These are phyloP conservation scores for Candida tetrigidarum DNA, from an alignment of 1,139 yeast species.

Conservation along the genomic window DNA sequence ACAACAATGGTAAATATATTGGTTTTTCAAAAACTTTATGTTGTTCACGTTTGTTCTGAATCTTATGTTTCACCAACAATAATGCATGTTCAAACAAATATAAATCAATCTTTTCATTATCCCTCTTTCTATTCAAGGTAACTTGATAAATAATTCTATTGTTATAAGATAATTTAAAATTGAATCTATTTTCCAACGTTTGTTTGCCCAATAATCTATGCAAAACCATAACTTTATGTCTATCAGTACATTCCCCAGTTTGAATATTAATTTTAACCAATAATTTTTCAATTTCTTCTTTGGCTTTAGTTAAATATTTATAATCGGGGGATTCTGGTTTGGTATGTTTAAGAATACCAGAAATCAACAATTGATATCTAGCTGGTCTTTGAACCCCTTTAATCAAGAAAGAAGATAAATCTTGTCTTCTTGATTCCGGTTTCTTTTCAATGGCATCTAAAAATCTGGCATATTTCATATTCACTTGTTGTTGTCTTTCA, in stretches of 20 bases:
- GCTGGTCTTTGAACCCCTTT: slow-evolving; percentile 98
- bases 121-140: slow-evolving; percentile 65
- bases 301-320: slow-evolving; percentile 71
- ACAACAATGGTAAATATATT: slow-evolving; percentile 83
- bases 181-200: slow-evolving; percentile 61
- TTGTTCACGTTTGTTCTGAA: slow-evolving; percentile 88
- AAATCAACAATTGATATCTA: slow-evolving; percentile 83
- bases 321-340: slow-evolving; percentile 76
- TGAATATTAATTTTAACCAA: slow-evolving; percentile 84
- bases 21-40: slow-evolving; percentile 93
- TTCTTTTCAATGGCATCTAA: slow-evolving; percentile 90
- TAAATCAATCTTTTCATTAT: slow-evolving; percentile 80
- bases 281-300: slow-evolving; percentile 74
- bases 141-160: slow-evolving; percentile 83
- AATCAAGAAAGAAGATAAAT: slow-evolving; percentile 88
- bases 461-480: slow-evolving; percentile 88
- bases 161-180: slow-evolving; percentile 78
- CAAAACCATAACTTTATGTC: slow-evolving; percentile 86
- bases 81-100: slow-evolving; percentile 89
- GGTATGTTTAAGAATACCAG: slow-evolving; percentile 84
- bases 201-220: slow-evolving; percentile 83
- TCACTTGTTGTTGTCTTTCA: slow-evolving; percentile 91
- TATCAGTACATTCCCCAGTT: slow-evolving; percentile 93
- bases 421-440: slow-evolving; percentile 89
- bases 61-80: slow-evolving; percentile 82